phyloP scores from a whole-genome alignment of 2,329 filamentous ascomycete species.

The Colletotrichum coccodes region DNA sequence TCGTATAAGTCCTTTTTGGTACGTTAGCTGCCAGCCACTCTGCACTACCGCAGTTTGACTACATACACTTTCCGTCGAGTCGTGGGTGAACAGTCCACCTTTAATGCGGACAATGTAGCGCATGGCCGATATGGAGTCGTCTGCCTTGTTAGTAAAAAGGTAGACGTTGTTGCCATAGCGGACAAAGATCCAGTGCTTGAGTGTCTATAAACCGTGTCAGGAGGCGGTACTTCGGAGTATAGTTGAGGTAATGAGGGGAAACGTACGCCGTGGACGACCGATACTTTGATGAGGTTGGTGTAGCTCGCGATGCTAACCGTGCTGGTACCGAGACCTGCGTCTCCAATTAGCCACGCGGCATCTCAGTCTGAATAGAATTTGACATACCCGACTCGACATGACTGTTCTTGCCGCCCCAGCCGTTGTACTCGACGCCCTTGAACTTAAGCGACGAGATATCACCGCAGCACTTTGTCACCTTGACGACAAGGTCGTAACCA shows the following conservation, averaged over 20 bases:
- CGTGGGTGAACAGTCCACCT: constrained; percentile 41
- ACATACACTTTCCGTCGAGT: constrained; percentile 34
- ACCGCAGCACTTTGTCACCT: constrained; percentile 46
- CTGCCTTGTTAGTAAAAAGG: constrained; percentile 54
- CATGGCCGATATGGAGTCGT: constrained; percentile 48
- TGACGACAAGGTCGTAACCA: constrained; percentile 44
- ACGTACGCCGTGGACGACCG: constrained; percentile 41
- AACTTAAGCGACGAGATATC: constrained; percentile 47
- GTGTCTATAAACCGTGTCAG: neutral
- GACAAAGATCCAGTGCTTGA: constrained; percentile 35
- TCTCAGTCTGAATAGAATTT: neutral
- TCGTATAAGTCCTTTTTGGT: constrained; percentile 43
- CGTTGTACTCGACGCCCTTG: constrained; percentile 45
- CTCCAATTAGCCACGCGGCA: neutral
- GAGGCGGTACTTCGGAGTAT: neutral
- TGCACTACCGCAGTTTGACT: neutral
- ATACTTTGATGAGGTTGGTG: constrained; percentile 46
- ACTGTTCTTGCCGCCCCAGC: constrained; percentile 41
- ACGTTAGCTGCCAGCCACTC: neutral
- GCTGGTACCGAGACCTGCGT: constrained; percentile 41
- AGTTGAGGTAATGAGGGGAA: neutral
- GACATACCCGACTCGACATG: constrained; percentile 39
- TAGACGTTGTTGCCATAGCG: constrained; percentile 50
- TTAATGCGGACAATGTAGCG: constrained; percentile 49
- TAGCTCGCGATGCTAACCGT: constrained; percentile 42